Percentiles rank a stretch among this genome's conserved stretches.
Conservation (phyloP, 352 stramenopile genomes). For the Globisporangium spiculum region DNA sequence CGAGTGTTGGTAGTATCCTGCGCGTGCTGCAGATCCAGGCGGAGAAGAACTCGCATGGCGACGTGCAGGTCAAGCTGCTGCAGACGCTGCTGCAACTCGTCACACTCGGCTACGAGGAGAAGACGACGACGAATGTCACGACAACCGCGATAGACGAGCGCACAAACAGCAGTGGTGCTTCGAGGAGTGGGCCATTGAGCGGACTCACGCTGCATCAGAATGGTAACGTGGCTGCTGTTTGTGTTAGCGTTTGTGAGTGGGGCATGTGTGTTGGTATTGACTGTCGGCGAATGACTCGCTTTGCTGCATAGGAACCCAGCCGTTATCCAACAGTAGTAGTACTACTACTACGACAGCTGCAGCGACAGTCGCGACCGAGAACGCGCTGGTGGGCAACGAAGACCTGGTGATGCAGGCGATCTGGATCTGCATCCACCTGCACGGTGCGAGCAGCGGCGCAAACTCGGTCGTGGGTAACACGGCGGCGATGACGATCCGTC, state of each 20-base stretch:
- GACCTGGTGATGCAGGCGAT: constrained; percentile 87
- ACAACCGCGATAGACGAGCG: not conserved
- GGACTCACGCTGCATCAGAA: constrained; percentile 23
- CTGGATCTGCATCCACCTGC: constrained; percentile 85
- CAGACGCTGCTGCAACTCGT: constrained; percentile 88
- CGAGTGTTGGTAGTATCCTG: constrained; percentile 94
- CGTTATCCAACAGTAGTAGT: not conserved
- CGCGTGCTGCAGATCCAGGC: constrained; percentile 96
- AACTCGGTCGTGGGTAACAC: constrained; percentile 85
- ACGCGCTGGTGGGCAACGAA: constrained; percentile 70
- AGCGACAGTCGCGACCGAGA: constrained; percentile 21
- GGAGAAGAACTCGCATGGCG: constrained; percentile 77
- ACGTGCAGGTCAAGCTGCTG: constrained; percentile 88
- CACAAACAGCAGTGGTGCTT: constrained; percentile 4
- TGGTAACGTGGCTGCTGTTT: not conserved
- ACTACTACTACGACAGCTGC: not conserved
- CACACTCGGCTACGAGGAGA: constrained; percentile 76
- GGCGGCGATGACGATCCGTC: constrained; percentile 84
- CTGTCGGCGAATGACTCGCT: too few species aligned
- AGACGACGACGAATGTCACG: constrained; percentile 1
- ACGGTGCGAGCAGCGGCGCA: constrained; percentile 64
- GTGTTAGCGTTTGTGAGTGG: not conserved
- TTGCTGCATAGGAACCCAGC: constrained; percentile 1
- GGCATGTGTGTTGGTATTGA: too few species aligned
- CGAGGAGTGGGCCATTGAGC: constrained; percentile 13